Evolutionary conservation across 179 eudicot genomes (phyloP).

Genomic region (Spinacia oleracea): DNA sequence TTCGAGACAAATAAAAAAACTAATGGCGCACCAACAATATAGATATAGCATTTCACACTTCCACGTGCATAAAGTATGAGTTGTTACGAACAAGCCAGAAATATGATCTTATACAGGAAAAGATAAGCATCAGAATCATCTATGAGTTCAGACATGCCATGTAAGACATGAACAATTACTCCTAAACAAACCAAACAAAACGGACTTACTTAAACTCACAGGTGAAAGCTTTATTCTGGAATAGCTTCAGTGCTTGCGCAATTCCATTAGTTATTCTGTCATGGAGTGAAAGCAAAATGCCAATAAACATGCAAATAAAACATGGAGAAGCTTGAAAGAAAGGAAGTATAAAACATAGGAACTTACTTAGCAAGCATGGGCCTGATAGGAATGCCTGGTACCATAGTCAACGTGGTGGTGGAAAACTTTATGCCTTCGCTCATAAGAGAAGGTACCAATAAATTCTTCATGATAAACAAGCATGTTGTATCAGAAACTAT

Average conservation of each 20-base stretch:
- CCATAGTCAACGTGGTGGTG: conserved; percentile 64
- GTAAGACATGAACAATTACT: neutral
- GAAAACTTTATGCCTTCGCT: conserved; percentile 79
- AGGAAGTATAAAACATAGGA: conserved; percentile 16
- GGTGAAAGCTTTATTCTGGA: conserved; percentile 76
- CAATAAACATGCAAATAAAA: conserved; percentile 8
- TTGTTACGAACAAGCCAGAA: neutral
- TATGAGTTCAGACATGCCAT: neutral
- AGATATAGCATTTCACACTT: conserved; percentile 1
- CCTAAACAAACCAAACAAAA: neutral
- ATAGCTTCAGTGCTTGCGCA: conserved; percentile 64
- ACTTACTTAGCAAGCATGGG: conserved; percentile 97
- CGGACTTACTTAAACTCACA: conserved; percentile 88
- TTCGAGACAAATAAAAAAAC: neutral
- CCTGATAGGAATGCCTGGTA: conserved; percentile 90
- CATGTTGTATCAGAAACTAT: conserved; percentile 19
- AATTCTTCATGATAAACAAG: conserved; percentile 48
- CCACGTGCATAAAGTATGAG: neutral
- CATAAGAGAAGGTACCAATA: conserved; percentile 84
- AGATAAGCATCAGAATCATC: neutral
- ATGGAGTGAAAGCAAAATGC: conserved; percentile 21
- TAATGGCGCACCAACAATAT: neutral
- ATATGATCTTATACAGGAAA: neutral
- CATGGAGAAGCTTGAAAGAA: neutral
- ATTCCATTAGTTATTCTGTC: conserved; percentile 85